phyloP scores from a whole-genome alignment of 768 basidiomycete species.

The Pisolithus marmoratus region DNA sequence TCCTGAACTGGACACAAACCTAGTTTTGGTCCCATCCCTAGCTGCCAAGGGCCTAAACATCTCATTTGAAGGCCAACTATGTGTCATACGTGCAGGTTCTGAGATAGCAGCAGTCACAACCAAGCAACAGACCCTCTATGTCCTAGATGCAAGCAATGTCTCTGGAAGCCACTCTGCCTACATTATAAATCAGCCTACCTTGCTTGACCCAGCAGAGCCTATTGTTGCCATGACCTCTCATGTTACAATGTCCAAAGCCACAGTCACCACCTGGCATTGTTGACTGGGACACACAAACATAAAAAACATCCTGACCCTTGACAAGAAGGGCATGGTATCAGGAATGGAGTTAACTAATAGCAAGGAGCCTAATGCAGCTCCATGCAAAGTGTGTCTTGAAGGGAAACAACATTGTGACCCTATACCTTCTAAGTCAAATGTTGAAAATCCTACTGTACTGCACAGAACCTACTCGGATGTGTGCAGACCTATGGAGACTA shows the following conservation, averaged over 20 bases:
- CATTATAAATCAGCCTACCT: background rate
- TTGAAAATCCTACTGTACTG: background rate
- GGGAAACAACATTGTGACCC: slow-evolving; percentile 17
- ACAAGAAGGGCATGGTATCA: slow-evolving; percentile 2
- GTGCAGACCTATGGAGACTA: slow-evolving; percentile 14
- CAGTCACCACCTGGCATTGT: background rate
- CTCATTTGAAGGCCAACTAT: background rate
- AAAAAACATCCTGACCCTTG: background rate
- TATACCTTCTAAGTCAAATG: slow-evolving; percentile 7
- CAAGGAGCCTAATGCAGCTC: background rate
- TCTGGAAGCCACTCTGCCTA: background rate
- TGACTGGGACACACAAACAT: background rate
- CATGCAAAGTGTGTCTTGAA: slow-evolving; percentile 16
- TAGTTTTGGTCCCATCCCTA: slow-evolving; percentile 12
- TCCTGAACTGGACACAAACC: slow-evolving; percentile 14
- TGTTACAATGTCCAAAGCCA: background rate
- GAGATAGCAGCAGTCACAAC: background rate
- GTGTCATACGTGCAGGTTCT: background rate
- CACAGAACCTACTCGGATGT: slow-evolving; percentile 14
- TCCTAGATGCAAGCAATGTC: background rate
- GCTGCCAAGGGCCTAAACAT: background rate
- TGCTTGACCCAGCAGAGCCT: background rate
- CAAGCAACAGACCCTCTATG: background rate
- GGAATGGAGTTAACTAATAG: background rate
- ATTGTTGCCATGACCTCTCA: background rate